These are phyloP conservation scores for Rhazya stricta DNA, from an alignment of 257 asterid genomes.

Conservation along the genomic window DNA sequence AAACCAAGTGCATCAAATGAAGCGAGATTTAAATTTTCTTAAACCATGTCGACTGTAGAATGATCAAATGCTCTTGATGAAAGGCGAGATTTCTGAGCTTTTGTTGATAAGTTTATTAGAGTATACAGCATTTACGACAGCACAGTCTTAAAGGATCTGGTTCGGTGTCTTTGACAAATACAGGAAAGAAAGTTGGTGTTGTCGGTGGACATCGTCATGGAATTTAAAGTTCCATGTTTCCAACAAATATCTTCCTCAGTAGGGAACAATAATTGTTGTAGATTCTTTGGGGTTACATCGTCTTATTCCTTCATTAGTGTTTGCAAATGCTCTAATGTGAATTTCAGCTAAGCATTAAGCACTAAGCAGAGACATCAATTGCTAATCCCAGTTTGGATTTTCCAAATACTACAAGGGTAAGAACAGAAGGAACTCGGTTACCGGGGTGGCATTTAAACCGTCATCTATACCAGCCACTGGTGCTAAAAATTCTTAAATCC, in stretches of 20 bases:
- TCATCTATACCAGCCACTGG: background rate
- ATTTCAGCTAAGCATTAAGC: background rate
- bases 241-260: background rate
- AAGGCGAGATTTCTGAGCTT: background rate
- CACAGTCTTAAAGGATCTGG: slow-evolving; percentile 8
- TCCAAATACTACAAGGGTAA: background rate
- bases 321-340: background rate
- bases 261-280: background rate
- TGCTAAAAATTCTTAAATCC: background rate
- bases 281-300: background rate
- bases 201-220: background rate
- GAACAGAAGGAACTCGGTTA: background rate
- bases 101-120: background rate
- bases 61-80: background rate
- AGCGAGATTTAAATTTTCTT: no score
- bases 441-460: background rate
- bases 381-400: background rate
- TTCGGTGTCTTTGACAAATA: background rate
- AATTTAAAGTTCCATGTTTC: background rate
- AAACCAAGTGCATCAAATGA: background rate
- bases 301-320: background rate
- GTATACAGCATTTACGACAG: background rate
- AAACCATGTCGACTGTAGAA: background rate
- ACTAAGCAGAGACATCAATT: background rate
- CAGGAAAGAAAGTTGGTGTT: background rate